A percentile compares a stretch with the other conserved stretches of the same genome.
phyloP scores from a whole-genome alignment of 2,329 filamentous ascomycete genomes.

The Fusarium virguliforme region DNA sequence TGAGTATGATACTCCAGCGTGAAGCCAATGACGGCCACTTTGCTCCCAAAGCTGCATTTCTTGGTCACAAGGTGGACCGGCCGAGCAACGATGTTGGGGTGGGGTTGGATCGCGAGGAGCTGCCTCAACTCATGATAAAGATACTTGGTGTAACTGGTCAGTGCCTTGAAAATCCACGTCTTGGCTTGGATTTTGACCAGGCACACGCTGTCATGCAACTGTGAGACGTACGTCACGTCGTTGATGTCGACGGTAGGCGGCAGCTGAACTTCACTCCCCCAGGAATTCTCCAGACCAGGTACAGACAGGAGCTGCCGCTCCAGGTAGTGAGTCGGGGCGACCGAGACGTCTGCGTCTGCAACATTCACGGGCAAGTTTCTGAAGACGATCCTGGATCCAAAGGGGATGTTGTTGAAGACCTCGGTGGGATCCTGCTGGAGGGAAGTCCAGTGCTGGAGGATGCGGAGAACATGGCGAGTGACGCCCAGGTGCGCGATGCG shows the following conservation, averaged over 20 bases:
- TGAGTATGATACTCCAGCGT: constrained; percentile 68
- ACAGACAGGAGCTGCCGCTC: constrained; percentile 68
- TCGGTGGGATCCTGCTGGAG: constrained; percentile 50
- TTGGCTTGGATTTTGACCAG: constrained; percentile 63
- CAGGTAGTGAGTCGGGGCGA: constrained; percentile 68
- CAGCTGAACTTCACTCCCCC: constrained; percentile 60
- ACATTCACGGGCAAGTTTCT: constrained; percentile 66
- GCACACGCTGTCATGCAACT: constrained; percentile 74
- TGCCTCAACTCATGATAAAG: constrained; percentile 74
- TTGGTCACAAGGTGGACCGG: constrained; percentile 72
- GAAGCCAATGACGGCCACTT: constrained; percentile 71
- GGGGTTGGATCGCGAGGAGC: constrained; percentile 67
- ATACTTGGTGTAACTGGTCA: constrained; percentile 72
- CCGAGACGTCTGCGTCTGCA: constrained; percentile 61
- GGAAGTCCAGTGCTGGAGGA: constrained; percentile 68
- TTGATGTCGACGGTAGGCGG: constrained; percentile 66
- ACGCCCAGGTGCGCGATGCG: constrained; percentile 68
- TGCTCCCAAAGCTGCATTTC: constrained; percentile 69
- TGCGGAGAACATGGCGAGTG: constrained; percentile 68
- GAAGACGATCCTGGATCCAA: constrained; percentile 72
- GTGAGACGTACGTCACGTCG: constrained; percentile 65
- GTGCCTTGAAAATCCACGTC: constrained; percentile 71
- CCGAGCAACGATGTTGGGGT: constrained; percentile 67
- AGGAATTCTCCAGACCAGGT: constrained; percentile 60
- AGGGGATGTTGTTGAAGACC: constrained; percentile 66